phyloP scores from a whole-genome alignment of 176 grass and related monocot species.

The Aegilops tauschii region DNA sequence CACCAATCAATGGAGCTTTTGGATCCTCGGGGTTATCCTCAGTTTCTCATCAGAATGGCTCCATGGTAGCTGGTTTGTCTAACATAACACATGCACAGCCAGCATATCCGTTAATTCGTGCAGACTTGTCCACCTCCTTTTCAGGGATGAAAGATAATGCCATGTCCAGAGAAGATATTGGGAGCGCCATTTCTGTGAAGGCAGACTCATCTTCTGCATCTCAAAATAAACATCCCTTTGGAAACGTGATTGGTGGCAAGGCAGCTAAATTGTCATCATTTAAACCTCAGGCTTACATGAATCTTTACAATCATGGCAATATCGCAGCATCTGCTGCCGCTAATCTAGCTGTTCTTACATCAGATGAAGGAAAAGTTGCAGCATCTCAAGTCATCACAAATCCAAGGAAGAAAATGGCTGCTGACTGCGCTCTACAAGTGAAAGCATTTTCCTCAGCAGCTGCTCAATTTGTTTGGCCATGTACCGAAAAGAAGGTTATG shows the following conservation, averaged over 20 bases:
- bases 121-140: conserved; percentile 18
- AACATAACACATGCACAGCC: conserved; percentile 26
- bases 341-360: conserved; percentile 76
- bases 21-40: conserved; percentile 17
- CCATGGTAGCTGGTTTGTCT: conserved; percentile 20
- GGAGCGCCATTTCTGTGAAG: conserved; percentile 27
- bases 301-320: conserved; percentile 87
- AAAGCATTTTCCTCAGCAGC: conserved; percentile 89
- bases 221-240: conserved; percentile 30
- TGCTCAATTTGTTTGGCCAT: conserved; percentile 84
- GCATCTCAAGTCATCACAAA: conserved; percentile 58
- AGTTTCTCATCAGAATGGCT: conserved; percentile 36
- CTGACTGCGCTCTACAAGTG: conserved; percentile 61
- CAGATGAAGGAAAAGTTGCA: conserved; percentile 69
- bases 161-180: conserved; percentile 28
- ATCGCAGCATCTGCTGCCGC: conserved; percentile 87
- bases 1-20: conserved; percentile 25
- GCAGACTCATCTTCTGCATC: conserved; percentile 19
- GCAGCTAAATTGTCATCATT: conserved; percentile 45
- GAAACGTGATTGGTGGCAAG: conserved; percentile 42
- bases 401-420: conserved; percentile 49
- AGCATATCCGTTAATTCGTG: conserved; percentile 23
- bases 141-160: conserved; percentile 38
- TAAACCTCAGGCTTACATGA: conserved; percentile 82
- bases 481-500: conserved; percentile 70